phyloP scores from a whole-genome alignment of 2,329 filamentous ascomycete genomes.

The Metarhizium album region DNA sequence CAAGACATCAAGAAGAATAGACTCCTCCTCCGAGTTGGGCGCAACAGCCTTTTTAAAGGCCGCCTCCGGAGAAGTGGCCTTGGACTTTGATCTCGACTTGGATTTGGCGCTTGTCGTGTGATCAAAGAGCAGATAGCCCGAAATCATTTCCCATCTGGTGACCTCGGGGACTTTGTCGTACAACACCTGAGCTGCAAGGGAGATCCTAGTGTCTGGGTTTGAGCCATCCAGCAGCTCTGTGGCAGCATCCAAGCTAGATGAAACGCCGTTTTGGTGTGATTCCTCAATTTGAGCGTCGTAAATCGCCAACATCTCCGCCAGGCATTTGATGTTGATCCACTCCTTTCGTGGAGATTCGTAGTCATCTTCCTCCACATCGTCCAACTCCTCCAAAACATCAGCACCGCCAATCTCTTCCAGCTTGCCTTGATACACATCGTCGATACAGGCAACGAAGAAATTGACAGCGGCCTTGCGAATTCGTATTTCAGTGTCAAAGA shows the following conservation, averaged over 20 bases:
- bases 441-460: constrained; percentile 83
- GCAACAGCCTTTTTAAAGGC: constrained; percentile 63
- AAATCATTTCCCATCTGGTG: constrained; percentile 76
- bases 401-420: constrained; percentile 77
- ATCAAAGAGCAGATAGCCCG: constrained; percentile 86
- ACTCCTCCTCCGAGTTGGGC: constrained; percentile 66
- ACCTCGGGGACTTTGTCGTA: constrained; percentile 75
- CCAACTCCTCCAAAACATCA: constrained; percentile 66
- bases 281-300: constrained; percentile 65
- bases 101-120: constrained; percentile 58
- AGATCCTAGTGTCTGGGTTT: constrained; percentile 69
- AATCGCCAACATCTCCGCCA: constrained; percentile 70
- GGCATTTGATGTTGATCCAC: constrained; percentile 87
- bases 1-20: constrained; percentile 76
- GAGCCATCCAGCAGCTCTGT: constrained; percentile 49
- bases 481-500: constrained; percentile 77
- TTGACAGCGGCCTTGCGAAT: constrained; percentile 80
- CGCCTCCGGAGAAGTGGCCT: constrained; percentile 42
- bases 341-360: constrained; percentile 64
- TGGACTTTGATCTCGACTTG: constrained; percentile 39
- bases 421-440: constrained; percentile 68
- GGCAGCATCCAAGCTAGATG: constrained; percentile 37
- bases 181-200: constrained; percentile 73
- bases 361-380: constrained; percentile 61
- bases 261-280: constrained; percentile 35